Conservation (phyloP, 257 asterid species). For the Solanum pennellii region DNA sequence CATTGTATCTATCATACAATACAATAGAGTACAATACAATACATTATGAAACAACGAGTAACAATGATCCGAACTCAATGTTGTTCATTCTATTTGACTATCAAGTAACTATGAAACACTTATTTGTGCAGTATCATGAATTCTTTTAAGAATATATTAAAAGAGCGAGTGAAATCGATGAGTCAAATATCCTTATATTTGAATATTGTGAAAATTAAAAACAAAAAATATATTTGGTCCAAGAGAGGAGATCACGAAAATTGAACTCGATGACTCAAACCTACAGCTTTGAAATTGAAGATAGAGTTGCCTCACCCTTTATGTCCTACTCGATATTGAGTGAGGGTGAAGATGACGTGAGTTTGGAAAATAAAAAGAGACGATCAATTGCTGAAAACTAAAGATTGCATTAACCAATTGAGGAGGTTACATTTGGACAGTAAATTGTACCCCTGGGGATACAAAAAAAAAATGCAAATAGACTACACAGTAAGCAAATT, state of each 20-base stretch:
- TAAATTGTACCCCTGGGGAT: not conserved
- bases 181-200: not conserved
- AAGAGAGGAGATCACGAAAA: not conserved
- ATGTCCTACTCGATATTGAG: not conserved
- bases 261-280: not conserved
- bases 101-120: not conserved
- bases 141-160: not conserved
- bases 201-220: not conserved
- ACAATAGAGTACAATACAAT: no score
- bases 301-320: not conserved
- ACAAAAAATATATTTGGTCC: not conserved
- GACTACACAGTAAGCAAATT: not conserved
- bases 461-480: not conserved
- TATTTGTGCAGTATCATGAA: not conserved
- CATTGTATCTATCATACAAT: no score
- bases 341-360: fast-evolving
- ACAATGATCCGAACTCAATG: no score
- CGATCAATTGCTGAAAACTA: not conserved
- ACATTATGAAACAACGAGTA: no score
- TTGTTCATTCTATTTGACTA: not conserved
- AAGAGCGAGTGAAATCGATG: not conserved
- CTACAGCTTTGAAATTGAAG: not conserved
- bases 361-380: not conserved
- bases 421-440: not conserved
- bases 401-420: not conserved